These are phyloP conservation scores for Metschnikowia santaceciliae DNA, from an alignment of 805 yeast genomes.

Conservation along the genomic window DNA sequence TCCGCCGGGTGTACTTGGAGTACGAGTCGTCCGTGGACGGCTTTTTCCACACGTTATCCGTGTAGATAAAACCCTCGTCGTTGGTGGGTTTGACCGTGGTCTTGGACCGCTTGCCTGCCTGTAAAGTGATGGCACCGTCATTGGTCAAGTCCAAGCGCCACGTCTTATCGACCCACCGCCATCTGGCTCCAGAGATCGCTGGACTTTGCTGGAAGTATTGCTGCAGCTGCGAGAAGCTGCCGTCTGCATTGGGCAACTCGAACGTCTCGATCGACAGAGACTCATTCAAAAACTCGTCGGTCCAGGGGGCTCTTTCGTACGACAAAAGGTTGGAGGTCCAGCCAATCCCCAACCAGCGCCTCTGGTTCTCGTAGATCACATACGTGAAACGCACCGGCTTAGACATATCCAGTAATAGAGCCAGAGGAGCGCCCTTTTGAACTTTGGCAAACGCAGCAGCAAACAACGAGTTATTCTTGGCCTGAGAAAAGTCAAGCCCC, in stretches of 20 bases:
- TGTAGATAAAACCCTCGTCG: conserved; percentile 85
- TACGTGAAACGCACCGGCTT: conserved; percentile 78
- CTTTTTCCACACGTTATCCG: conserved; percentile 90
- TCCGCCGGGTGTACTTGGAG: conserved; percentile 86
- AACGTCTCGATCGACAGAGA: conserved; percentile 72
- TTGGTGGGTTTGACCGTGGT: conserved; percentile 66
- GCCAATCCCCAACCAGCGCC: conserved; percentile 97
- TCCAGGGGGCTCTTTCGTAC: conserved; percentile 95
- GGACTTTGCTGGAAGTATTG: conserved; percentile 20
- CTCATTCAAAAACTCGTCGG: conserved; percentile 91
- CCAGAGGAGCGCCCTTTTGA: conserved; percentile 24
- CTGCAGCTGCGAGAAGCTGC: conserved; percentile 29
- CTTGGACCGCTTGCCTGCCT: conserved; percentile 52
- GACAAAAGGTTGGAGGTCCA: conserved; percentile 92
- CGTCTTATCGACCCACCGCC: conserved; percentile 94
- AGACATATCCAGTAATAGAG: conserved; percentile 10
- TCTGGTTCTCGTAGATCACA: conserved; percentile 89
- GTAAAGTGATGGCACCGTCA: conserved; percentile 76
- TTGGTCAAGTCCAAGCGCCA: conserved; percentile 90
- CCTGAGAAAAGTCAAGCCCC: conserved; percentile 69
- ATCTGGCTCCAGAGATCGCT: conserved; percentile 61
- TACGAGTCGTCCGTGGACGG: conserved; percentile 86
- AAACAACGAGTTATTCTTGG: conserved; percentile 44
- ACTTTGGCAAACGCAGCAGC: conserved; percentile 55
- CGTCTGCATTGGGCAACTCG: conserved; percentile 69